Base-by-base conservation (phyloP, 2,329 filamentous ascomycete genomes). In the Ambrosiella xylebori region DNA sequence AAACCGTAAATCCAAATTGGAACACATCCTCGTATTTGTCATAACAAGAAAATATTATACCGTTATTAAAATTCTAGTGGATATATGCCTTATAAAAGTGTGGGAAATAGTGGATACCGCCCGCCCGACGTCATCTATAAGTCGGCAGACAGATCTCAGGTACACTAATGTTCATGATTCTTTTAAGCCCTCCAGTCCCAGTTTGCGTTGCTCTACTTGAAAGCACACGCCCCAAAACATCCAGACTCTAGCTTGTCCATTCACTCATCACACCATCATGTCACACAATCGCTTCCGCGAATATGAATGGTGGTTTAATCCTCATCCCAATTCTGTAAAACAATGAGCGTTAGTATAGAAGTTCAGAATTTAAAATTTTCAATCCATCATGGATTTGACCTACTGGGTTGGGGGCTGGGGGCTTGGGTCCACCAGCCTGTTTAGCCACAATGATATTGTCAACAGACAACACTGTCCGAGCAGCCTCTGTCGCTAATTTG, bases 401-500 rank as follows among this genome's bases (percentile, higher is more conserved):
- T 68, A 78, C 75, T 51, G 90, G 85, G 73, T 96, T 96, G 64
- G 89, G 93, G 52, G 86, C 90, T 37, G 93, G 93, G 59, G 91
- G 91, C 79, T 98, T 98, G 19, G 94, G 93, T 41, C 93, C 93
- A 68, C 93, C 93, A 53, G 94, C 93, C 74, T 97, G 93, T 73
- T 91, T 83, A 62, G 94, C 90, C 59, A 98, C 93, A 68, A 98
- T 98, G 68, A 98, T 98, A 74, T 98, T 94, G 72, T 98, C 93
- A 44, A 98, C 93, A 53, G 89, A 95, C 63, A 98, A 76, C 37
- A 98, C 86, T 53, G 93, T 98, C 66, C 93, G 81, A 57, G 89
- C 91, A 45, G 93, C 85, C 73, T 98, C 93, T 27, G 91, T 96
- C 41, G 93, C 94, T 63, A 98, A 78, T 74, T 93, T 93, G 71